Conservation (phyloP, 345 rosid genomes). For the Eucalyptus curtisii region DNA sequence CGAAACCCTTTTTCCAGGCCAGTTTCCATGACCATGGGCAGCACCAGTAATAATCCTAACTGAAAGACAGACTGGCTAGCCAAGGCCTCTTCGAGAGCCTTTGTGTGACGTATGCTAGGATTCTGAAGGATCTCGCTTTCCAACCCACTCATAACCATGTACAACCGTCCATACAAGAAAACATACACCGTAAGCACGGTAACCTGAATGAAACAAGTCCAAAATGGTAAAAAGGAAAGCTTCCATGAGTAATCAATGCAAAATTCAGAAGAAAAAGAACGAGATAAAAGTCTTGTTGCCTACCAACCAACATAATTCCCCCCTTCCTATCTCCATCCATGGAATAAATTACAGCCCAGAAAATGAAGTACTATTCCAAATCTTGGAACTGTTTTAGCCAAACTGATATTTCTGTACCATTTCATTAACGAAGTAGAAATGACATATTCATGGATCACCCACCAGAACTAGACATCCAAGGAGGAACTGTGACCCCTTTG, state of each 20-base stretch:
- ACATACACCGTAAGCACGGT: constrained; percentile 76
- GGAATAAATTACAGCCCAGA: background rate
- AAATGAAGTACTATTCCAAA: background rate
- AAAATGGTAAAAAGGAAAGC: background rate
- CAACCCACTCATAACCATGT: constrained; percentile 86
- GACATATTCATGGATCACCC: background rate
- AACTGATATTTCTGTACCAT: background rate
- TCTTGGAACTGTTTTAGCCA: background rate
- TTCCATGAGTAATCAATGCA: background rate
- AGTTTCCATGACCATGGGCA: constrained; percentile 98
- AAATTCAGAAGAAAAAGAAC: background rate
- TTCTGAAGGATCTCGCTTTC: constrained; percentile 49
- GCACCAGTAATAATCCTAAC: constrained; percentile 69
- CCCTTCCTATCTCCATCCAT: background rate
- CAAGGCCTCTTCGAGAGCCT: constrained; percentile 80
- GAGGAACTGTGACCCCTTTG: background rate
- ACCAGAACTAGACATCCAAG: background rate
- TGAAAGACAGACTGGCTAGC: constrained; percentile 80
- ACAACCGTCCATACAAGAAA: constrained; percentile 90
- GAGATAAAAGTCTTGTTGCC: background rate
- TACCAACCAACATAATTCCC: background rate
- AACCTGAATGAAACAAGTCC: constrained; percentile 27
- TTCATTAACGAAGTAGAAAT: background rate
- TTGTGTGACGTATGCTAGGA: constrained; percentile 54
- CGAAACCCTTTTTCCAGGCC: constrained; percentile 95